Conservation (phyloP, 176 grass and related monocot species). For the Zea luxurians region DNA sequence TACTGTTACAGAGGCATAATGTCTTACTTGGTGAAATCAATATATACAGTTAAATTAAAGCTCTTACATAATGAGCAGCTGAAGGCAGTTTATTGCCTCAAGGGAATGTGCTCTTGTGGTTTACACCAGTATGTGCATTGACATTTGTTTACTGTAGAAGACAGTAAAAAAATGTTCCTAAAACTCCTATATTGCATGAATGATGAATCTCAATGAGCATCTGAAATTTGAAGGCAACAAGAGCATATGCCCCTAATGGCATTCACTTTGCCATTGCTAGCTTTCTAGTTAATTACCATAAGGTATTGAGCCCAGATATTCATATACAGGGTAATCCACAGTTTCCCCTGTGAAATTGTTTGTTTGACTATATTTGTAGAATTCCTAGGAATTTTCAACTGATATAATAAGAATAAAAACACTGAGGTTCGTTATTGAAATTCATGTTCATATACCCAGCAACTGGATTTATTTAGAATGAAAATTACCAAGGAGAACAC, state of each 20-base stretch:
- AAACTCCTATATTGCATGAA: neutral
- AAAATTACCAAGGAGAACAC: neutral
- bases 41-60: constrained; percentile 1
- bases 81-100: neutral
- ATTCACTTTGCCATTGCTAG: neutral
- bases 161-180: neutral
- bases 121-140: neutral
- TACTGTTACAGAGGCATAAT: neutral
- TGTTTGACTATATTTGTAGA: neutral
- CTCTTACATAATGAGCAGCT: neutral
- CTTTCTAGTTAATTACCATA: constrained; percentile 9
- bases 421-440: neutral
- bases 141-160: neutral
- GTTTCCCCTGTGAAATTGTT: neutral
- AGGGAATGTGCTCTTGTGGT: neutral
- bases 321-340: neutral
- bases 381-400: neutral
- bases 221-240: neutral
- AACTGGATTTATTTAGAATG: neutral
- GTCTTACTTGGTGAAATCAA: neutral
- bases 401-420: neutral
- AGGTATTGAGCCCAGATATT: neutral
- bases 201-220: neutral
- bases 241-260: neutral
- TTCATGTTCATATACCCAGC: neutral